Conservation (phyloP, 129 eudicot genomes). For the Logfia minima region DNA sequence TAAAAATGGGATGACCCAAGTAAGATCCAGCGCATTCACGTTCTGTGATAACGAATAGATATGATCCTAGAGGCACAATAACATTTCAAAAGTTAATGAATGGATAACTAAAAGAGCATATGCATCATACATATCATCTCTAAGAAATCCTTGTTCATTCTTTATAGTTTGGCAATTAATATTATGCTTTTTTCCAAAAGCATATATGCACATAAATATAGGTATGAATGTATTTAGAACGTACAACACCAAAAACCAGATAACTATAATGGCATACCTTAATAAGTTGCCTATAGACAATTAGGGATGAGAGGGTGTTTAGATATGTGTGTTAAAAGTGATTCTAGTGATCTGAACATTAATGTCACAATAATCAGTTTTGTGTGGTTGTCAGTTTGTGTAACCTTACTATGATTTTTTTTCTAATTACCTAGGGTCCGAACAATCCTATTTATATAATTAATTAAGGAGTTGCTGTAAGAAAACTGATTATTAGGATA, state of each 20-base stretch:
- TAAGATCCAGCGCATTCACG: conserved; percentile 85
- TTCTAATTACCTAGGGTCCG: not conserved
- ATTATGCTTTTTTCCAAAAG: conserved; percentile 5
- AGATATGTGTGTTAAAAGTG: no score
- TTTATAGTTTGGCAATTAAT: not conserved
- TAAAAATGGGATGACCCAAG: conserved; percentile 88
- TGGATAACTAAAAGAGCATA: conserved; percentile 16
- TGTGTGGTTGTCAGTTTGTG: not conserved
- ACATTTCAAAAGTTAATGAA: conserved; percentile 13
- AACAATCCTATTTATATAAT: not conserved
- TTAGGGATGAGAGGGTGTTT: conserved; percentile 3
- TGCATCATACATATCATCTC: not conserved
- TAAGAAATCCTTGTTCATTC: not conserved
- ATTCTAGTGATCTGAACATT: not conserved
- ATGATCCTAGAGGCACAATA: conserved; percentile 56
- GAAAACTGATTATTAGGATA: not conserved
- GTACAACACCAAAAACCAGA: not conserved
- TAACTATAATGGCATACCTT: not conserved
- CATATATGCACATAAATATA: not conserved
- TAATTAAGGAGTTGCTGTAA: not conserved
- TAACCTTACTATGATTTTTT: not conserved
- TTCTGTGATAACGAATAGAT: conserved; percentile 69
- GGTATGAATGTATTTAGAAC: not conserved
- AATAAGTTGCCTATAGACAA: not conserved
- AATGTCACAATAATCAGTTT: conserved; percentile 8